These are phyloP conservation scores for Colletotrichum karsti DNA, from an alignment of 2,329 filamentous ascomycete genomes.

Conservation along the genomic window DNA sequence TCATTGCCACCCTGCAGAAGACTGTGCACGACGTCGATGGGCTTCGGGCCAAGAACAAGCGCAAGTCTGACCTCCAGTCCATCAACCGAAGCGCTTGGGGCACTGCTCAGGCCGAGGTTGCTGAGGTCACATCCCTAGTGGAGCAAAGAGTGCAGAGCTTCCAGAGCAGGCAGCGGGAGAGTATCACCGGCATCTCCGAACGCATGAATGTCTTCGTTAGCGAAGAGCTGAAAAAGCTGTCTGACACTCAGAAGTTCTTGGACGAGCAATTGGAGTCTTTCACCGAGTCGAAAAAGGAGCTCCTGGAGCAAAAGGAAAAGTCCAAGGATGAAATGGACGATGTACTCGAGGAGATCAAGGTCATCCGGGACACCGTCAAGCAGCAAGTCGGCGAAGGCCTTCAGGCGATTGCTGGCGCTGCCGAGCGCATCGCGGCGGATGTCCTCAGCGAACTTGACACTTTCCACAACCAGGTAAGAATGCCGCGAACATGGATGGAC, in stretches of 20 bases:
- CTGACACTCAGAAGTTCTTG: conserved; percentile 74
- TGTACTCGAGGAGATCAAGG: conserved; percentile 92
- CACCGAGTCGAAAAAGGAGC: conserved; percentile 70
- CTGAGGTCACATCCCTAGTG: conserved; percentile 78
- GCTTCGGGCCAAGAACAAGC: conserved; percentile 84
- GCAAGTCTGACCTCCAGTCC: conserved; percentile 84
- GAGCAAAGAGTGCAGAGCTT: conserved; percentile 80
- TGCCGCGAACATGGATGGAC: conserved; percentile 16
- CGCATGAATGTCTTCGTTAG: conserved; percentile 82
- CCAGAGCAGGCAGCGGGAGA: conserved; percentile 73
- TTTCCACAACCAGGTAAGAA: conserved; percentile 74
- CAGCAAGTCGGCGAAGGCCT: conserved; percentile 84
- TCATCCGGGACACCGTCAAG: conserved; percentile 89
- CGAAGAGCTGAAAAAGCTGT: conserved; percentile 77
- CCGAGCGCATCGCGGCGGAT: conserved; percentile 88
- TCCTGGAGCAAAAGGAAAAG: conserved; percentile 72
- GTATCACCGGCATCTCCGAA: conserved; percentile 72
- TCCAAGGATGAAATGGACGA: conserved; percentile 88
- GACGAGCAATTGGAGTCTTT: conserved; percentile 75
- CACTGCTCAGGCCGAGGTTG: conserved; percentile 77
- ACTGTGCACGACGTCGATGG: conserved; percentile 84
- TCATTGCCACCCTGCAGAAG: conserved; percentile 79
- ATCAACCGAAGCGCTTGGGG: conserved; percentile 84
- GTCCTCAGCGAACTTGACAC: conserved; percentile 84
- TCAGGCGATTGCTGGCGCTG: conserved; percentile 82